Evolutionary conservation across 2,329 filamentous ascomycete genomes (phyloP), one percentile per base, ranked within the genome.

Genomic region (Monilinia aucupariae): DNA sequence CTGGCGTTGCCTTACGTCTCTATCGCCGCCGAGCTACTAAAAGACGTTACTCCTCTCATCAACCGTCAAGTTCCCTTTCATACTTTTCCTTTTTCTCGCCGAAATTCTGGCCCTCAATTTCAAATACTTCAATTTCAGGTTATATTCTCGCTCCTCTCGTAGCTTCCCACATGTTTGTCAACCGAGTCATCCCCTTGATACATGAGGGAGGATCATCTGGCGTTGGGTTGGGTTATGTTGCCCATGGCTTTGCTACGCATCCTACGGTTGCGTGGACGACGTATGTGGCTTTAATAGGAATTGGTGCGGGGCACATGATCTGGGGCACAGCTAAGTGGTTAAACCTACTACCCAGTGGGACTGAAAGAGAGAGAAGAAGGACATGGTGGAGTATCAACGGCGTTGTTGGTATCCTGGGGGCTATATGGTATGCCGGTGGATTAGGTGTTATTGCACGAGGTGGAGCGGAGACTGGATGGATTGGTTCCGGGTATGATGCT

Each of bases 291-390:
- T 79, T 97, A 55, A 78, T 96, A 8, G 78, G 78, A 20, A 76
- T 87, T 0, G 89, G 86, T 0, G 86, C 84, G 30, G 90, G 86
- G 64, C 92, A 97, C 77, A 86, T 92, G 74, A 84, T 90, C 9
- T 96, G 91, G 85, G 92, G 92, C 2, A 85, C 85, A 76, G 90
- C 91, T n/a, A 88, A 85, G 75, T 97, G 91, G 89, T 77, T 92
- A 64, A 85, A 85, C 0, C 78, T 83, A 53, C 80, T 86, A 58
- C 87, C 88, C 69, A 73, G 79, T 70, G 73, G 79, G 73, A 72
- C 80, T 9, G 83, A 85, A 66, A 82, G 78, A 63, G 71, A 78
- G 75, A 70, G 80, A 80, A 85, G 86, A 72, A 81, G 85, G 71
- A 83, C 84, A 70, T 89, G 89, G 85, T 85, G 90, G 77, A 75